These are phyloP conservation scores for Alternaria triticina DNA, from an alignment of 2,329 filamentous ascomycete species.

Conservation along the genomic window DNA sequence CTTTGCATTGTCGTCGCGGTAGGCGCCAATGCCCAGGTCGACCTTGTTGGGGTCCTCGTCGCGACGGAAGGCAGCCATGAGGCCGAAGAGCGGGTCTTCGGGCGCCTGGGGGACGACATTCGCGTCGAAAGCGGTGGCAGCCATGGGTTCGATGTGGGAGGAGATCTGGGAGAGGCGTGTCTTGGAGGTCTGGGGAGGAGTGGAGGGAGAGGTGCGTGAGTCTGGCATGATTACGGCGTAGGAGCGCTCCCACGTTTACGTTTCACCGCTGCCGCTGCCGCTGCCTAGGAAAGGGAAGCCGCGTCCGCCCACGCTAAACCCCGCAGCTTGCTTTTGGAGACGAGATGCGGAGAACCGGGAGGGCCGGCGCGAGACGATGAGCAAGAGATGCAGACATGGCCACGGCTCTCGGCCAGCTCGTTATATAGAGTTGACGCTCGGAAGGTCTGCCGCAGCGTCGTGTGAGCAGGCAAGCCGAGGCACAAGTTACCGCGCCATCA, in stretches of 20 bases:
- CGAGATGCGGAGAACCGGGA: slow-evolving; percentile 25
- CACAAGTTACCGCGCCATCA: slow-evolving; percentile 22
- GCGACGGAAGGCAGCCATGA: slow-evolving; percentile 85
- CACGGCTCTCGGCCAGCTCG: slow-evolving; percentile 15
- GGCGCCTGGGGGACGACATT: slow-evolving; percentile 85
- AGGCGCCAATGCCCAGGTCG: slow-evolving; percentile 93
- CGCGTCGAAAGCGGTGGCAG: slow-evolving; percentile 73
- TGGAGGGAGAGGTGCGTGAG: slow-evolving; percentile 16
- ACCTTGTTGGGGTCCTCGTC: slow-evolving; percentile 82
- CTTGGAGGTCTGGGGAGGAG: slow-evolving; percentile 32
- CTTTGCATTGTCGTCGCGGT: slow-evolving; percentile 93
- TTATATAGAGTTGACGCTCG: slow-evolving; percentile 19
- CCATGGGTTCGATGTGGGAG: slow-evolving; percentile 71
- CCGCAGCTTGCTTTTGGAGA: slow-evolving; percentile 28
- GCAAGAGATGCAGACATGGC: slow-evolving; percentile 8
- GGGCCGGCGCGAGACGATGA: slow-evolving; percentile 8
- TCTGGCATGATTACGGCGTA: slow-evolving; percentile 31
- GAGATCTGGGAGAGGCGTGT: slow-evolving; percentile 63
- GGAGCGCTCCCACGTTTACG: slow-evolving; percentile 29
- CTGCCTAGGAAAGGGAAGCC: slow-evolving; percentile 12
- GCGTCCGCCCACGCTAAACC: slow-evolving; percentile 30
- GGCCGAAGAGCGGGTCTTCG: slow-evolving; percentile 91
- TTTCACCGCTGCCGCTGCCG: slow-evolving; percentile 28
- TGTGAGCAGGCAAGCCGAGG: slow-evolving; percentile 36
- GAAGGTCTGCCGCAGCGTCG: slow-evolving; percentile 11